Conservation (phyloP, 129 eudicot species). For the Flaveria robusta region DNA sequence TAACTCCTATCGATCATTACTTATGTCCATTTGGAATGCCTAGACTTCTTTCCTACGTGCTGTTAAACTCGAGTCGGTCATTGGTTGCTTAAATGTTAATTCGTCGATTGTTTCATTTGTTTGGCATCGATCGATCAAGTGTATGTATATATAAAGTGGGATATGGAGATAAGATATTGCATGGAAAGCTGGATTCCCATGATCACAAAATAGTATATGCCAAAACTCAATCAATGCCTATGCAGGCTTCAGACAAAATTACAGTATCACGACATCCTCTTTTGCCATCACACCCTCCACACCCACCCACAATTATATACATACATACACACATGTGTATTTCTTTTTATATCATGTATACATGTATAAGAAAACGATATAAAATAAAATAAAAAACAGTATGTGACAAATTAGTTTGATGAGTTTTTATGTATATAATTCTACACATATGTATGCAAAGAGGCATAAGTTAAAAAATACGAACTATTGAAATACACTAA, state of each 20-base stretch:
- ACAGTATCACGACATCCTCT: conserved; percentile 21
- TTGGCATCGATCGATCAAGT: not conserved
- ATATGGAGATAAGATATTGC: conserved; percentile 33
- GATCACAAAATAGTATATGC: conserved; percentile 30
- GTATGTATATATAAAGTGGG: conserved; percentile 13
- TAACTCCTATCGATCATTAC: not conserved
- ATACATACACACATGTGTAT: not conserved
- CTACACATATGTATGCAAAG: too few species aligned
- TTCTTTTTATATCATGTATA: too few species aligned
- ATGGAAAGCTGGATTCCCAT: conserved; percentile 35
- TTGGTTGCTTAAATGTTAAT: not conserved
- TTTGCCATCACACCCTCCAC: not conserved
- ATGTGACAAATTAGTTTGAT: too few species aligned
- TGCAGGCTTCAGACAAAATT: conserved; percentile 42
- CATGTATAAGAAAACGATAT: too few species aligned
- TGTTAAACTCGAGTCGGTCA: not conserved
- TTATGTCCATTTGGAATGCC: not conserved
- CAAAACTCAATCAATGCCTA: conserved; percentile 36
- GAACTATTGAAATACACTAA: too few species aligned
- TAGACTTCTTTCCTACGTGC: not conserved
- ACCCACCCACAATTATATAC: not conserved
- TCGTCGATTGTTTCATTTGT: not conserved
- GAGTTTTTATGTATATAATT: too few species aligned
- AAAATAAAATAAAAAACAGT: too few species aligned
- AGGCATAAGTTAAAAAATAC: too few species aligned